Evolutionary conservation across 2,329 filamentous ascomycete species (phyloP).

Genomic region (Xylariales sp.): DNA sequence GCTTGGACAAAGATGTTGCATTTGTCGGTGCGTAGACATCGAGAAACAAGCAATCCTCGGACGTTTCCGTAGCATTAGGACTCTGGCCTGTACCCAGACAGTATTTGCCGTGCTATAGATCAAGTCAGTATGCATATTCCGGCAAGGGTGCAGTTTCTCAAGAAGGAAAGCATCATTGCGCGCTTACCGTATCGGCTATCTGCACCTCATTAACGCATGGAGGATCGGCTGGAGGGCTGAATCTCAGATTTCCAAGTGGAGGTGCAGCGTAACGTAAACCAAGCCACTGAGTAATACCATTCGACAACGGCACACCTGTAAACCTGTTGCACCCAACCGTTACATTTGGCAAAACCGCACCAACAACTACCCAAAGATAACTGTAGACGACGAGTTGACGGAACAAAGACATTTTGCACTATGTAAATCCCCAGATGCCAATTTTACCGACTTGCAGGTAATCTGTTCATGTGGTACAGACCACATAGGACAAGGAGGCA

Average conservation of each 20-base stretch:
- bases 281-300: constrained; percentile 66
- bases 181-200: constrained; percentile 50
- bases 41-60: constrained; percentile 68
- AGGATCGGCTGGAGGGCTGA: constrained; percentile 64
- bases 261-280: constrained; percentile 72
- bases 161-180: too few species aligned
- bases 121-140: not conserved
- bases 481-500: too few species aligned
- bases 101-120: constrained; percentile 18
- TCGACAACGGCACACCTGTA: too few species aligned
- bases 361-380: too few species aligned
- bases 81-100: constrained; percentile 18
- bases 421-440: too few species aligned
- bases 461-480: too few species aligned
- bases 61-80: constrained; percentile 10
- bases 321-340: too few species aligned
- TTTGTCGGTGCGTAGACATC: constrained; percentile 57
- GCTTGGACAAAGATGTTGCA: constrained; percentile 40
- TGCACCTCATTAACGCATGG: constrained; percentile 36
- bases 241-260: constrained; percentile 62
- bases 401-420: too few species aligned
- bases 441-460: too few species aligned
- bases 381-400: too few species aligned
- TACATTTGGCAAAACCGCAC: too few species aligned
- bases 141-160: too few species aligned